A percentile compares a stretch with the other conserved stretches of the same genome.
phyloP scores from a whole-genome alignment of 2,329 filamentous ascomycete genomes.

The Fusarium lyarnte region DNA sequence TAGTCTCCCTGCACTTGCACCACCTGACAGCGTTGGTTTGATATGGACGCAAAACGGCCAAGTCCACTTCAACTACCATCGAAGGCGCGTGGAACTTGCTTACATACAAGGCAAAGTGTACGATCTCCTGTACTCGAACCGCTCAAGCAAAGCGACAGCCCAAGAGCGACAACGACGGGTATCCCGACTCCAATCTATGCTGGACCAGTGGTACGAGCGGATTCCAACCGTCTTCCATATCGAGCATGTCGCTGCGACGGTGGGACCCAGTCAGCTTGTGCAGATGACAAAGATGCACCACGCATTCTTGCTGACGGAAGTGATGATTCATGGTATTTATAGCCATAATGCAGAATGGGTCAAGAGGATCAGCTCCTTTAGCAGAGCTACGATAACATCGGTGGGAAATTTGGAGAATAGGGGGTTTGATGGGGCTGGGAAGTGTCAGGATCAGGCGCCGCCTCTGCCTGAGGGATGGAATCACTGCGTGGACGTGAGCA shows the following conservation, averaged over 20 bases:
- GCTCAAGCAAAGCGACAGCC: slow-evolving; percentile 40
- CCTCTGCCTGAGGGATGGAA: slow-evolving; percentile 46
- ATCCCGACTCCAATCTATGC: slow-evolving; percentile 42
- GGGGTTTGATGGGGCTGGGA: neutral
- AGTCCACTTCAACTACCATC: slow-evolving; percentile 51
- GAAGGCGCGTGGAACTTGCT: slow-evolving; percentile 52
- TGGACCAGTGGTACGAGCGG: slow-evolving; percentile 50
- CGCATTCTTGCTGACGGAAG: slow-evolving; percentile 49
- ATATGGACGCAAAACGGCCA: slow-evolving; percentile 49
- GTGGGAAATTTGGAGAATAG: slow-evolving; percentile 34
- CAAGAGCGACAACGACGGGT: slow-evolving; percentile 46
- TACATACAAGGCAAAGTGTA: slow-evolving; percentile 55
- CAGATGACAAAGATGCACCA: slow-evolving; percentile 53
- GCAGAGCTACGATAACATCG: slow-evolving; percentile 22
- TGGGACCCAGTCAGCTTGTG: slow-evolving; percentile 44
- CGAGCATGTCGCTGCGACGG: slow-evolving; percentile 44
- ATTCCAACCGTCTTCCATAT: slow-evolving; percentile 49
- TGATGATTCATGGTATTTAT: slow-evolving; percentile 52
- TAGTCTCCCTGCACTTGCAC: slow-evolving; percentile 46
- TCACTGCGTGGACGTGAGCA: slow-evolving; percentile 47
- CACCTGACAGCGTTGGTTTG: slow-evolving; percentile 46
- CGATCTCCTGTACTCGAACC: slow-evolving; percentile 51
- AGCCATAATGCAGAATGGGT: slow-evolving; percentile 52
- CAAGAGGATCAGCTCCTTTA: slow-evolving; percentile 44
- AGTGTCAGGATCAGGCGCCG: slow-evolving; percentile 8